Evolutionary conservation across 1,284 basidiomycete genomes (phyloP).

Genomic region (Apiotrichum brassicae): DNA sequence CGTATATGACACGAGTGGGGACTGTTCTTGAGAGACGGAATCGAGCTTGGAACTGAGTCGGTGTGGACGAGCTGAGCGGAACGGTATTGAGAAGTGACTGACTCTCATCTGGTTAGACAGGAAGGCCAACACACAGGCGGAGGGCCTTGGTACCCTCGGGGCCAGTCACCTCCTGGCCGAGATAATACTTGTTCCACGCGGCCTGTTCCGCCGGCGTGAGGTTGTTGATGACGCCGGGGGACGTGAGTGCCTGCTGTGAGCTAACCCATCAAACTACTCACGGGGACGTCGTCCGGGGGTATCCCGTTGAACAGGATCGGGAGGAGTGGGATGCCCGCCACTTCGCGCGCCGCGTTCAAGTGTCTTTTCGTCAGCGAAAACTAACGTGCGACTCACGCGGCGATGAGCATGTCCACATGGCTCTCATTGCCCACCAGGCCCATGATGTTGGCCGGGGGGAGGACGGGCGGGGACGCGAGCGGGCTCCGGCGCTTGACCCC

Average conservation of each 20-base stretch:
- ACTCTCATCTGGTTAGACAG: not conserved
- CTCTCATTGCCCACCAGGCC: not conserved
- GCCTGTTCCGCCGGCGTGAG: conserved; percentile 1
- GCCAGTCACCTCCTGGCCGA: not conserved
- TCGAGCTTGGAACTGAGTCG: too few species aligned
- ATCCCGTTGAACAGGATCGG: conserved; percentile 1
- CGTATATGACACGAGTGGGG: too few species aligned
- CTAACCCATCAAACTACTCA: not conserved
- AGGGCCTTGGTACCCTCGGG: not conserved
- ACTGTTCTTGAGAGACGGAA: too few species aligned
- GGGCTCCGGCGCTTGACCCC: not conserved
- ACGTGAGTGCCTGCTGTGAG: conserved; percentile 1
- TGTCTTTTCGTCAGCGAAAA: not conserved
- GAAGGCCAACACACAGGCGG: conserved; percentile 1
- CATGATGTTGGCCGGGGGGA: not conserved
- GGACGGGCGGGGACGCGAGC: not conserved
- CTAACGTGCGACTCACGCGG: not conserved
- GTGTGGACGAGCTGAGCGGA: too few species aligned
- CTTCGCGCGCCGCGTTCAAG: conserved; percentile 2
- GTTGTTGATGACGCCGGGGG: not conserved
- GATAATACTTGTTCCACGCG: conserved; percentile 3
- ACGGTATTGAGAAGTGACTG: too few species aligned
- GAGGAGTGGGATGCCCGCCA: not conserved
- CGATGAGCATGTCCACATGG: not conserved
- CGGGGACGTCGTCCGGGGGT: not conserved